Percentiles rank a stretch among this genome's conserved stretches.
These are phyloP conservation scores for Candida maltosa DNA, from an alignment of 805 yeast genomes.

Conservation along the genomic window DNA sequence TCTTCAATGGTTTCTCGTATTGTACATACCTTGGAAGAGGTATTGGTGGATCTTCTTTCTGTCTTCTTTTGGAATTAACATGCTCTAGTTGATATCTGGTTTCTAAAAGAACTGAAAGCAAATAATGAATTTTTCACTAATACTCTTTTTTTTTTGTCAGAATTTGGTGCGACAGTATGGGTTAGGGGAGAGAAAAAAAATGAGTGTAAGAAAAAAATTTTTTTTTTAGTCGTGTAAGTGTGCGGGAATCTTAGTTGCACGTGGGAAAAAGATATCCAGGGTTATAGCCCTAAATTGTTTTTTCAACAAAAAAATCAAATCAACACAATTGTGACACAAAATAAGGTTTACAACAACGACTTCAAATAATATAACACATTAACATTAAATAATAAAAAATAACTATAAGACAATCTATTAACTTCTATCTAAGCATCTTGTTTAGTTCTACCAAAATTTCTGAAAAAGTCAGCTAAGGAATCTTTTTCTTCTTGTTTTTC, in stretches of 20 bases:
- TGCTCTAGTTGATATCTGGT: too few relatives aligned
- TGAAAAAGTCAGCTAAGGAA: slow-evolving; percentile 4
- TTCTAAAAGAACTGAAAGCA: background rate
- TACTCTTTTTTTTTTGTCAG: background rate
- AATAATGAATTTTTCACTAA: slow-evolving; percentile 1
- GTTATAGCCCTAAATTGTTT: background rate
- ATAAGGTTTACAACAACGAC: too few relatives aligned
- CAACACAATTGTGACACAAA: too few relatives aligned
- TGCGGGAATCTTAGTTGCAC: background rate
- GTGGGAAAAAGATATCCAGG: slow-evolving; percentile 1
- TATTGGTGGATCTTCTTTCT: slow-evolving; percentile 99
- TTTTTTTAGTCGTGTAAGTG: background rate
- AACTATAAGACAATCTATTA: background rate
- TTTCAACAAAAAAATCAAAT: too few relatives aligned
- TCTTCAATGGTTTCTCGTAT: background rate
- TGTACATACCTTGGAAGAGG: slow-evolving; percentile 92
- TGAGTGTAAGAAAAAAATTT: background rate
- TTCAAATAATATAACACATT: too few relatives aligned
- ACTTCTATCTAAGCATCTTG: background rate
- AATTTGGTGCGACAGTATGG: background rate
- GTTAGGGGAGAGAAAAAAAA: background rate
- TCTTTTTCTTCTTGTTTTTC: slow-evolving; percentile 8
- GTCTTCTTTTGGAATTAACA: slow-evolving; percentile 99
- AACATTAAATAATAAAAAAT: background rate
- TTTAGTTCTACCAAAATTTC: too few relatives aligned